These are phyloP conservation scores for Casuarina cunninghamiana DNA, from an alignment of 306 rosid genomes.

Conservation along the genomic window DNA sequence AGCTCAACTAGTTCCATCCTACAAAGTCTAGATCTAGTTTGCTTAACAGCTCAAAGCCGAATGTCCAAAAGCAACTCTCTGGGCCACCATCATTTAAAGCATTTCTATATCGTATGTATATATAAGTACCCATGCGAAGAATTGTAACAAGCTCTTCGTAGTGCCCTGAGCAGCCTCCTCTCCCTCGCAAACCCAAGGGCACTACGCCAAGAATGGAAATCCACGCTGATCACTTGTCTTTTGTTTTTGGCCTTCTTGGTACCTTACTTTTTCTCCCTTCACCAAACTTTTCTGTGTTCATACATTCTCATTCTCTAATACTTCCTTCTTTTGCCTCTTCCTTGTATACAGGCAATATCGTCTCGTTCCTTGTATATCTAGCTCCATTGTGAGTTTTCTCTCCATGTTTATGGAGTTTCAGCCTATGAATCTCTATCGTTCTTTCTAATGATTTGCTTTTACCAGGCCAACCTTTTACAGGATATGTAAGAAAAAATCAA, in stretches of 20 bases:
- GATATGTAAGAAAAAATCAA: constrained; percentile 33
- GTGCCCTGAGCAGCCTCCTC: not conserved
- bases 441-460: not conserved
- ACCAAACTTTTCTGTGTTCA: not conserved
- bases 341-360: constrained; percentile 22
- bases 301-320: not conserved
- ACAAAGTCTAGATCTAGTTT: not conserved
- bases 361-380: constrained; percentile 30
- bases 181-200: not conserved
- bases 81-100: not conserved
- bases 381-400: constrained; percentile 34
- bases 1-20: not conserved
- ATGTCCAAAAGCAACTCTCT: not conserved
- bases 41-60: not conserved
- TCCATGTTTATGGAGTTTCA: not conserved
- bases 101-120: not conserved
- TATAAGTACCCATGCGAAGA: not conserved
- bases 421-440: not conserved
- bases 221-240: constrained; percentile 26
- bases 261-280: not conserved
- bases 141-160: not conserved
- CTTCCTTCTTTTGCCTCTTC: not conserved
- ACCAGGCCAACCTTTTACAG: constrained; percentile 40
- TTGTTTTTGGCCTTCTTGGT: constrained; percentile 51
- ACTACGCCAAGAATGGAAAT: constrained; percentile 29